Evolutionary conservation across 78 protist genomes (phyloP), one percentile per base, ranked within the genome.

Genomic region (Chrysochromulina parva): DNA sequence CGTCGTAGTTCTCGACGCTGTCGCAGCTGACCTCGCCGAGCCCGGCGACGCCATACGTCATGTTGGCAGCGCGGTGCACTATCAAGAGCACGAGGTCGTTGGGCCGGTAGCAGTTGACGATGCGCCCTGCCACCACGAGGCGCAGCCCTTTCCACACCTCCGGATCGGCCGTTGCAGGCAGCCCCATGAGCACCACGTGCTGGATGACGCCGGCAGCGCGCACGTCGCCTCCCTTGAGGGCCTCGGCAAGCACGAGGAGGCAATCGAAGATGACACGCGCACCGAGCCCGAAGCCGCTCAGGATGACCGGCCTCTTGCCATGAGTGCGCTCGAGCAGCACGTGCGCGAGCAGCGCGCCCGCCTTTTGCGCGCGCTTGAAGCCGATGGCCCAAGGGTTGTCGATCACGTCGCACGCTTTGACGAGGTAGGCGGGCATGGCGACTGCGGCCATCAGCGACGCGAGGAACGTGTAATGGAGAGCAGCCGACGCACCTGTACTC

Each of bases 331-430:
- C 3, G 78, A 69, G 14, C 50, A 69, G 78, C 19, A n/a, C 16
- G 38, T 17, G 52, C 13, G 78, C 78, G 4, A 69, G 78, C 78
- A 69, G 78, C 78, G 3, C 28, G 78, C 52, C 78, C 19, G 78
- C 78, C 7, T 16, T 3, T 13, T 17, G 6, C 54, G 78, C 38
- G 50, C 78, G 78, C 26, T 2, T 7, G 78, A n/a, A 69, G 50
- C 50, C 78, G 78, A 69, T 50, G 26, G n/a, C 78, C 78, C 78
- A 69, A 28, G 78, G 78, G 50, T 69, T 24, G 17, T 69, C 78
- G 53, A 69, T 5, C 26, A 69, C 50, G 78, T 69, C 78, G 50
- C 50, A 28, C 78, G 50, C 78, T 13, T 69, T 69, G 26, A 69
- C 28, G 78, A 69, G 6, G 52, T 28, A 28, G 26, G 78, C 78